phyloP scores from a whole-genome alignment of 257 asterid genomes.

The Forsythia viridissima region DNA sequence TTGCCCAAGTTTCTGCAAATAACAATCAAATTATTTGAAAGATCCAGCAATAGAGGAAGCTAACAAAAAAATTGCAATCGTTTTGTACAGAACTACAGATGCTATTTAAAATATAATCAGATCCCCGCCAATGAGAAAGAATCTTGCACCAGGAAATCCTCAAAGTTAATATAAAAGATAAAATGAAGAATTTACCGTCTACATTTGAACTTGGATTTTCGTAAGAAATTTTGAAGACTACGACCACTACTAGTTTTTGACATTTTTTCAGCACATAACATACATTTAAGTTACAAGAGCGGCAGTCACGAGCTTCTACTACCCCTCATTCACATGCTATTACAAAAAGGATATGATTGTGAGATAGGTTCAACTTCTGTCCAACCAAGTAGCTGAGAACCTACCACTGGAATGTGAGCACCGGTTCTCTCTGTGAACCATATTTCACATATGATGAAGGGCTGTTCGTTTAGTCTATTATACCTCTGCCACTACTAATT shows the following conservation, averaged over 20 bases:
- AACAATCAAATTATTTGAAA: neutral
- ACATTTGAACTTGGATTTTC: neutral
- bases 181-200: neutral
- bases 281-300: constrained; percentile 36
- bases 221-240: constrained; percentile 1
- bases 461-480: constrained; percentile 28
- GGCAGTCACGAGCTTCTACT: constrained; percentile 22
- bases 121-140: constrained; percentile 4
- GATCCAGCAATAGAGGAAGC: neutral
- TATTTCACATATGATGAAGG: constrained; percentile 47
- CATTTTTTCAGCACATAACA: constrained; percentile 29
- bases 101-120: neutral
- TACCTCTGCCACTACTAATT: constrained; percentile 63
- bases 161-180: constrained; percentile 7
- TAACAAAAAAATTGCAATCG: neutral
- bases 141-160: neutral
- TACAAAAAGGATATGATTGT: constrained; percentile 22
- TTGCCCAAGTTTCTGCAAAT: neutral
- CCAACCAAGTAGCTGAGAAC: constrained; percentile 53
- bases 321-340: constrained; percentile 17
- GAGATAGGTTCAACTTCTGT: constrained; percentile 72
- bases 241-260: constrained; percentile 5
- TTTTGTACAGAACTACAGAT: neutral
- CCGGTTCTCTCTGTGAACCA: constrained; percentile 55
- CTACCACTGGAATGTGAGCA: constrained; percentile 20